Evolutionary conservation across 148 eudicot species (phyloP), one percentile per base, ranked within the genome.

Genomic region (Linanthus parryae): DNA sequence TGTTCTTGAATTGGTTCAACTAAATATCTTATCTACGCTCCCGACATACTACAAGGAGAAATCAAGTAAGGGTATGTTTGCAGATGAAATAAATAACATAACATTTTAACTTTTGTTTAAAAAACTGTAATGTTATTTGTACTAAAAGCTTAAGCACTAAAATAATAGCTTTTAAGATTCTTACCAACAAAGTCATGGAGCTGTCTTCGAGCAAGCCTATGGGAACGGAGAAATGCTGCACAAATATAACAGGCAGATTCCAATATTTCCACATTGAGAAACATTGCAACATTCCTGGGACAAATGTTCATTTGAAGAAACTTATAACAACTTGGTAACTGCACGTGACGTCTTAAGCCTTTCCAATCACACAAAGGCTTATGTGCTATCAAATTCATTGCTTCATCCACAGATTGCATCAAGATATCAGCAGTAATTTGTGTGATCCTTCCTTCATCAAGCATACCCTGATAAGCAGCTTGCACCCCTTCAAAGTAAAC

Each of bases 241-340:
- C 31, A 47, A n/a, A 47, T 24, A 17, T 47, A 27, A 47, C 52
- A 47, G 27, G 52, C 19, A 47, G 27, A 25, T 26, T 47, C 31
- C 16, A 47, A 17, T 20, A 24, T 47, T 34, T 27, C 18, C 15
- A 47, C 10, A 9, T 24, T 4, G 18, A 47, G n/a, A 24, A 24
- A 25, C 15, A 8, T 47, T 30, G 27, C 31, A 24, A 47, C 0
- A 3, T 25, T 47, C 27, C 27, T 10, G 9, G 52, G 52, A 47
- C n/a, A n/a, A n/a, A 26, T 3, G 1, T 8, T 25, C 27, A 34
- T 12, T 47, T 25, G 33, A 12, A 47, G 33, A 20, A 4, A 47
- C 8, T 5, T 47, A 14, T 10, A 47, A n/a, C 15, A 47, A 14
- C 27, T 24, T 3, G 52, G 5, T 24, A 47, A 47, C 25, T 47